These are phyloP conservation scores for Alternaria arborescens DNA, from an alignment of 2,329 filamentous ascomycete species.

Conservation along the genomic window DNA sequence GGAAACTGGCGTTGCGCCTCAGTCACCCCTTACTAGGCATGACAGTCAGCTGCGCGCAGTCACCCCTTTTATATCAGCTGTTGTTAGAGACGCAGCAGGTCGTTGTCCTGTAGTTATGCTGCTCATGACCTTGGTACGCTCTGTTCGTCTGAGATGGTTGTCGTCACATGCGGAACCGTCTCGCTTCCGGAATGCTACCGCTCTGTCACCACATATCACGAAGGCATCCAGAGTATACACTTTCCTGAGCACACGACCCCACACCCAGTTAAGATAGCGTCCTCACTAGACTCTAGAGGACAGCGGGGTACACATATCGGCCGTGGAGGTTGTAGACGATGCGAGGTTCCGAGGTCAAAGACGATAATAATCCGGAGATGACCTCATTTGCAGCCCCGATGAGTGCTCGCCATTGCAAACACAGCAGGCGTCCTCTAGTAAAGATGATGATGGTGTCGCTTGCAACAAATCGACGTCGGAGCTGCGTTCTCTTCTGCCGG, in stretches of 20 bases:
- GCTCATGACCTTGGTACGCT: neutral
- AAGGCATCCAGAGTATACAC: neutral
- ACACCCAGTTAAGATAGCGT: constrained; percentile 7
- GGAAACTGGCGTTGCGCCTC: constrained; percentile 13
- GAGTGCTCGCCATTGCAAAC: constrained; percentile 67
- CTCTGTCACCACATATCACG: neutral
- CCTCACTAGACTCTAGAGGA: constrained; percentile 11
- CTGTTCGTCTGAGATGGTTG: neutral
- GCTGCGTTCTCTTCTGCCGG: neutral
- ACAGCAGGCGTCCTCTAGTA: constrained; percentile 56
- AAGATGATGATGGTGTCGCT: neutral
- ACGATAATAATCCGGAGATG: constrained; percentile 41
- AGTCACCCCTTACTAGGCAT: constrained; percentile 27
- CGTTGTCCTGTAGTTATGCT: constrained; percentile 1
- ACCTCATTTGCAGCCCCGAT: neutral
- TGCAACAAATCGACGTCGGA: neutral
- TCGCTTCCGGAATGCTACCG: neutral
- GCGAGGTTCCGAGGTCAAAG: constrained; percentile 28
- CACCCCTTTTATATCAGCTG: constrained; percentile 18
- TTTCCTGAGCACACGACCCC: neutral
- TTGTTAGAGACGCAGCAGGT: constrained; percentile 12
- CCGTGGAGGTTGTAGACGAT: constrained; percentile 27
- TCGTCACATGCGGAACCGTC: constrained; percentile 3
- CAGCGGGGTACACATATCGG: constrained; percentile 31
- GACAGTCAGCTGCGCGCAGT: constrained; percentile 26